A percentile compares a stretch with the other conserved stretches of the same genome.
Conservation (phyloP, 2,329 filamentous ascomycete species). For the Dactylellina haptotyla region DNA sequence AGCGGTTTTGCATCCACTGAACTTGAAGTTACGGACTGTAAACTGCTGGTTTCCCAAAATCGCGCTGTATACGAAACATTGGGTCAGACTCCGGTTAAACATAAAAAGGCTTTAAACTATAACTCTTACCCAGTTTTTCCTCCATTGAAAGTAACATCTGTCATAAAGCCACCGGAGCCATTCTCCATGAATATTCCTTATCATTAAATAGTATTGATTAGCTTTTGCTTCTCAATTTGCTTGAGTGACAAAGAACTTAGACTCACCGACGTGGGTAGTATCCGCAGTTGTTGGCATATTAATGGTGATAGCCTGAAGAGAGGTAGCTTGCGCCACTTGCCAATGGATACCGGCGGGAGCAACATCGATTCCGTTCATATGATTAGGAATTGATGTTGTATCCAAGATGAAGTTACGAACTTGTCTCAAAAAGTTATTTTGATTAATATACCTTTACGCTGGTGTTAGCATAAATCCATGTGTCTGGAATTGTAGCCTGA, state of each 20-base stretch:
- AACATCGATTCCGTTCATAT: conserved; percentile 3
- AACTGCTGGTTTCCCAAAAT: conserved; percentile 75
- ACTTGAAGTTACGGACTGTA: conserved; percentile 81
- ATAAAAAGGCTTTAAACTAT: background rate
- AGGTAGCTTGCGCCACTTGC: conserved; percentile 72
- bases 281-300: conserved; percentile 57
- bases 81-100: too few relatives aligned
- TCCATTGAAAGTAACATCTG: conserved; percentile 83
- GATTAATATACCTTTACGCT: conserved; percentile 69
- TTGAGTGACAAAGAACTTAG: conserved; percentile 64
- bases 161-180: conserved; percentile 80
- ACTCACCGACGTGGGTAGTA: conserved; percentile 60
- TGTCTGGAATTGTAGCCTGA: background rate
- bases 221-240: conserved; percentile 64
- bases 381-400: conserved; percentile 71
- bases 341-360: conserved; percentile 69
- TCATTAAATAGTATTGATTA: conserved; percentile 52
- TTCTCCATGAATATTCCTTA: conserved; percentile 71
- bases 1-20: conserved; percentile 82
- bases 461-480: background rate
- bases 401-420: conserved; percentile 85
- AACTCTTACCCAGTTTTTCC: conserved; percentile 71
- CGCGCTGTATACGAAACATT: conserved; percentile 6
- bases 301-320: conserved; percentile 71
- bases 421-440: conserved; percentile 84